A percentile compares a stretch with the other conserved stretches of the same genome.
phyloP scores from a whole-genome alignment of 345 rosid species.

The Brassica juncea region DNA sequence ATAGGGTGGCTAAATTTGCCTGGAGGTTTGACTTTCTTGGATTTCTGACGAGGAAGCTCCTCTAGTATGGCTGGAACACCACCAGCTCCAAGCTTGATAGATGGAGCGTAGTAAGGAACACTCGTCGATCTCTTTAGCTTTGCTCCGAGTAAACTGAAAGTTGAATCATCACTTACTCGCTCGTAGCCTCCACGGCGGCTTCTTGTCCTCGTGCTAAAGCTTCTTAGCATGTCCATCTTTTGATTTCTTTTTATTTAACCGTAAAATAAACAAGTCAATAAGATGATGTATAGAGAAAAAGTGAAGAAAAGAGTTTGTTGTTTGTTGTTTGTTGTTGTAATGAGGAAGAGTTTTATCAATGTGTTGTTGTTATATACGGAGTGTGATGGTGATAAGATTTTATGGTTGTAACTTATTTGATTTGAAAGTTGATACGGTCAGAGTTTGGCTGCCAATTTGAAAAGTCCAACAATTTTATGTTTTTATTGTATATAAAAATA shows the following conservation, averaged over 20 bases:
- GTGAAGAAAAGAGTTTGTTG: conserved; percentile 2
- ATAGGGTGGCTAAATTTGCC: conserved; percentile 46
- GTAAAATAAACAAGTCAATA: conserved; percentile 6
- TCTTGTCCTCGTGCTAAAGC: conserved; percentile 57
- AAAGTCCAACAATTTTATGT: conserved; percentile 7
- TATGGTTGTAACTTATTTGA: conserved; percentile 27
- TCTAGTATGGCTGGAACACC: conserved; percentile 28
- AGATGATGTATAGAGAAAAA: conserved; percentile 18
- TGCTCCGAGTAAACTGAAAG: conserved; percentile 37
- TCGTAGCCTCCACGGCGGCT: conserved; percentile 52
- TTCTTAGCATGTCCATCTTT: conserved; percentile 57
- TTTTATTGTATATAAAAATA: neutral
- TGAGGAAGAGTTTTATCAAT: conserved; percentile 17
- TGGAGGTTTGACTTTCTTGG: conserved; percentile 40
- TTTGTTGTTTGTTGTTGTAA: conserved; percentile 23
- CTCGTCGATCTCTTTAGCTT: conserved; percentile 38
- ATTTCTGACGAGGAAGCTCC: conserved; percentile 41
- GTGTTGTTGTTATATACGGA: conserved; percentile 16
- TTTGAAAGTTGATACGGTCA: conserved; percentile 20
- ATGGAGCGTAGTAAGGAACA: conserved; percentile 42
- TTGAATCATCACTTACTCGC: conserved; percentile 46
- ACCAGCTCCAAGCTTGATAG: conserved; percentile 35
- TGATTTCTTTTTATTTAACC: neutral
- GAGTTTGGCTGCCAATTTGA: neutral
- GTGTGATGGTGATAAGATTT: neutral